Evolutionary conservation across 495 filamentous ascomycete genomes (phyloP), one percentile per base, ranked within the genome.

Genomic region (Corynascus novoguineensis): DNA sequence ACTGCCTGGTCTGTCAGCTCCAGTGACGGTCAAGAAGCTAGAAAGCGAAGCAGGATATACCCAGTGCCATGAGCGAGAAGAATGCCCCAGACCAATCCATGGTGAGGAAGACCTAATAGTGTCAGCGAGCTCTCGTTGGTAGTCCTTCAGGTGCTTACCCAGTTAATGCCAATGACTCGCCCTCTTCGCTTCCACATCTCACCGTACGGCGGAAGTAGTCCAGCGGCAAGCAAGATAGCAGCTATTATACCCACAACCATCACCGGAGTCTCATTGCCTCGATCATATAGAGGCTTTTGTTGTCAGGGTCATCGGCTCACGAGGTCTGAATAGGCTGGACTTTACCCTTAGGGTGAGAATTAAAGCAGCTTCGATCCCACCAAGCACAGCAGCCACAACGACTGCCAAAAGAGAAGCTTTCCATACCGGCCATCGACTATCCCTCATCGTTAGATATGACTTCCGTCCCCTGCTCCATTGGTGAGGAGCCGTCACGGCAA

Each of bases 81-180:
- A 90, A 78, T 0, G 87, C 88, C 0, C 88, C 88, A 0, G 79
- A 64, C 64, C 79, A 87, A 63, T 92, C 88, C 58, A 90, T 82
- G 0, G 74, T 72, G 6, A 92, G 70, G 56, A 92, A 92, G 0
- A 82, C 78, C 79, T 79, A 44, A 40, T 41, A 29, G 50, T 51
- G 34, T 58, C 41, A 59, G 47, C 22, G 6, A 6, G 38, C 28
- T 4, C 17, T 6, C 14, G 12, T 19, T 1, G 7, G 5, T 15
- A 19, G 5, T 5, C 22, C 3, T 5, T 17, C 14, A 1, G n/a
- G 4, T 24, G 4, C 57, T 25, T 37, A 55, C 50, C 63, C 74
- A 75, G 78, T 85, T 85, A 21, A 90, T 83, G 1, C 87, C 87
- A 34, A 87, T 74, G 0, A 90, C 85, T 14, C 83, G 73, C 0